Evolutionary conservation across 2,329 filamentous ascomycete genomes (phyloP).

Genomic region (Claviceps pazoutovae): DNA sequence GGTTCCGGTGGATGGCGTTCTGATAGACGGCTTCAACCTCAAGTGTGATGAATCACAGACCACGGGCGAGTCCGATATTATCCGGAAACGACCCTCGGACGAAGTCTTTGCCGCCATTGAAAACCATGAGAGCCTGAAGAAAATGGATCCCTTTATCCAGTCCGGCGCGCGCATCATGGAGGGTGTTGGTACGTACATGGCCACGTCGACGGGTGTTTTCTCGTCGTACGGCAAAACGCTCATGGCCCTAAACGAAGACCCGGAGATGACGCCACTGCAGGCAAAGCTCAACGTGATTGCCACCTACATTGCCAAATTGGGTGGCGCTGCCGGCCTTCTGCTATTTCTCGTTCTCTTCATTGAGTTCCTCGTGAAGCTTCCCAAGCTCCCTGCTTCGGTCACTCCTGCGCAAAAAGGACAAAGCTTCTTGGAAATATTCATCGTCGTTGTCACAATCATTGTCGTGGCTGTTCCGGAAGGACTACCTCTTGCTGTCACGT

Average conservation of each 20-base stretch:
- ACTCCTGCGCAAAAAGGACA: constrained; percentile 64
- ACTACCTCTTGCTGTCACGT: constrained; percentile 61
- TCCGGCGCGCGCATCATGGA: constrained; percentile 70
- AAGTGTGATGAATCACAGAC: constrained; percentile 69
- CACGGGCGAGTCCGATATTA: constrained; percentile 65
- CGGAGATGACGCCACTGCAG: constrained; percentile 63
- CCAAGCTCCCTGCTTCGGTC: constrained; percentile 28
- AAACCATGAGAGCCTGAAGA: constrained; percentile 49
- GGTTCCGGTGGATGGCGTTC: constrained; percentile 59
- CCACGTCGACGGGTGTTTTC: constrained; percentile 59
- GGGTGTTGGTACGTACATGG: constrained; percentile 60
- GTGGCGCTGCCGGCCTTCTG: constrained; percentile 61
- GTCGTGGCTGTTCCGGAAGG: constrained; percentile 71
- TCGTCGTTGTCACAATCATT: constrained; percentile 66
- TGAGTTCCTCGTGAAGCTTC: constrained; percentile 62
- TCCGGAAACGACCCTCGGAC: constrained; percentile 53
- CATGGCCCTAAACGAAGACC: constrained; percentile 58
- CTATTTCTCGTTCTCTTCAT: constrained; percentile 80
- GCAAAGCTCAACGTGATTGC: constrained; percentile 63
- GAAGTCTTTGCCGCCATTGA: constrained; percentile 59
- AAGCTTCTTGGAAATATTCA: constrained; percentile 61
- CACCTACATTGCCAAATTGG: constrained; percentile 64
- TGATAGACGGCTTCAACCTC: constrained; percentile 59
- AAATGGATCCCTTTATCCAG: constrained; percentile 73
- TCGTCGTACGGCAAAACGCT: constrained; percentile 65